Base-by-base conservation (phyloP, 1,139 yeast genomes). In the Saccharomyces hybrid region DNA sequence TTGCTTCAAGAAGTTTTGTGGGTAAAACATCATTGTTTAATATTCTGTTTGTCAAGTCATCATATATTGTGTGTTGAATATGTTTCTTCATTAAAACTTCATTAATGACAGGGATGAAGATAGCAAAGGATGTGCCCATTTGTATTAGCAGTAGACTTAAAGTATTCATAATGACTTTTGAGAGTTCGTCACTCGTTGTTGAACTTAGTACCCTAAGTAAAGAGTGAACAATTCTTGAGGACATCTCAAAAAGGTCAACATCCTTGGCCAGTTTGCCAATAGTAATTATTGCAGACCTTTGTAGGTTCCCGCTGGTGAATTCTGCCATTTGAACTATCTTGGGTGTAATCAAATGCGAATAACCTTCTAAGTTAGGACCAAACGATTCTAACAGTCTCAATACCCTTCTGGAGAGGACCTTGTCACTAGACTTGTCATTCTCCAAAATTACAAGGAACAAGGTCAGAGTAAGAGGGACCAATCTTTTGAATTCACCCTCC, bases 1-100 rank as follows among this genome's bases (percentile, higher is more conserved):
- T 89, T 58, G 80, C 83, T 61, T 84, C 88, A 46, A 90, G 79
- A 46, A 84, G 81, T 60, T 89, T 73, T 60, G 82, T 85, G 1
- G 98, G 97, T 25, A 93, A 73, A 1, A 96, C 91, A 64, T 93
- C 98, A n/a, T 91, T 90, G 64, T 86, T 86, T 49, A 90, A 66
- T 26, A 95, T 75, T 62, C 88, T 88, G 51, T 80, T 81, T 2
- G 89, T 93, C 51, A 93, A 73, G 58, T 84, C 89, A 58, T 91
- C 97, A 69, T 89, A 93, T 8, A 82, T 79, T 1, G 86, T 77
- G 14, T 89, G 86, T 57, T 84, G 86, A n/a, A 90, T 80, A 57
- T 82, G 82, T 56, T 82, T 80, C 56, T 77, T 79, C 9, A 82
- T 74, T 59, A 91, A 71, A 0, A 84, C 84, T 57, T 86, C 84